A percentile compares a stretch with the other conserved stretches of the same genome.
Conservation (phyloP, 139 green algal genomes). For the Chlorella sp. region DNA sequence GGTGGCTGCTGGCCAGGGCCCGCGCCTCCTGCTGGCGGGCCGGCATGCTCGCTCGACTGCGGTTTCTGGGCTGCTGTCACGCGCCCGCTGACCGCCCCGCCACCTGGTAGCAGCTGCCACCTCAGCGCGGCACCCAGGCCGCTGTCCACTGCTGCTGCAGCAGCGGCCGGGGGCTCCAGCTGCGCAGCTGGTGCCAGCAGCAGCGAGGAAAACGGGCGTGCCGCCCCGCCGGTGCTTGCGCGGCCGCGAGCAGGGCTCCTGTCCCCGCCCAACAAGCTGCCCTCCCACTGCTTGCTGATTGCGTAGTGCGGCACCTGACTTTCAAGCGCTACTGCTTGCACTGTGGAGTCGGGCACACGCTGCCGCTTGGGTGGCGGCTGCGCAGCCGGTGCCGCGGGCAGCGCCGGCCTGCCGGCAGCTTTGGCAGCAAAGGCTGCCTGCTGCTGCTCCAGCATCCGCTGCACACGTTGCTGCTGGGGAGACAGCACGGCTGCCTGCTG, state of each 20-base stretch:
- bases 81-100: neutral
- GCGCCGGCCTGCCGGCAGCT: no score
- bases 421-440: neutral
- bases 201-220: neutral
- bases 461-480: neutral
- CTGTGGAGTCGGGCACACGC: neutral
- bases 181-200: conserved; percentile 10
- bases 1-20: neutral
- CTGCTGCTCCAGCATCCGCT: neutral
- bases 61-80: neutral
- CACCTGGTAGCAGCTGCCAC: conserved; percentile 7
- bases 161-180: neutral
- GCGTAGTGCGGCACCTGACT: conserved; percentile 1
- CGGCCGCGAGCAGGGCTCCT: neutral
- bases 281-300: neutral
- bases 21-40: no score
- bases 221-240: neutral
- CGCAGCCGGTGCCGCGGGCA: neutral
- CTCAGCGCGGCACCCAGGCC: neutral
- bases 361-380: neutral
- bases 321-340: neutral
- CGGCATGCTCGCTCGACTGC: neutral
- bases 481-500: conserved; percentile 7
- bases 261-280: neutral
- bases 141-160: neutral